Conservation (phyloP, 306 rosid species). For the Ziziphus jujuba region DNA sequence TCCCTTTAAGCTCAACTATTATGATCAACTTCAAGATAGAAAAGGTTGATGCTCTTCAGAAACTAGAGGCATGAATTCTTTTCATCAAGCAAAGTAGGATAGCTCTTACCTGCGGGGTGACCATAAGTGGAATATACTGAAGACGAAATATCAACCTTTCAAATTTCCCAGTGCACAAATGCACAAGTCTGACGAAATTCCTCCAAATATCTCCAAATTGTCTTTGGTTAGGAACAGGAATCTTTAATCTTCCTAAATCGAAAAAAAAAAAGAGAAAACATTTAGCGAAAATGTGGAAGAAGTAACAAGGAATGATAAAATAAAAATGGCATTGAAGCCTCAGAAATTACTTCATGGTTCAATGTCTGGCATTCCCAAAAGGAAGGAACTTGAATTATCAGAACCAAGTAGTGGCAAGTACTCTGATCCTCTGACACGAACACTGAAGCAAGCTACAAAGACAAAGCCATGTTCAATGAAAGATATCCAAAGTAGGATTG, state of each 20-base stretch:
- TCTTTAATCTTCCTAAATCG: background rate
- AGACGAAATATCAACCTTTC: background rate
- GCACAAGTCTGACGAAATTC: background rate
- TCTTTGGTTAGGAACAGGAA: background rate
- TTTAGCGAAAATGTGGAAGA: background rate
- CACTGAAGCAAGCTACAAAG: conserved; percentile 88
- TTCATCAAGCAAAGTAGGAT: background rate
- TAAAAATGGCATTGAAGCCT: conserved; percentile 4
- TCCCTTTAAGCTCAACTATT: no score
- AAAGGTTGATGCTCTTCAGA: background rate
- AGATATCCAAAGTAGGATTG: background rate
- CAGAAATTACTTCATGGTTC: conserved; percentile 54
- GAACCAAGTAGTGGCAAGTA: conserved; percentile 82
- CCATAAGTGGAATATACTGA: background rate
- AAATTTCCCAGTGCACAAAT: background rate
- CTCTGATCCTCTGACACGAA: conserved; percentile 93
- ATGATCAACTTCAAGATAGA: no score
- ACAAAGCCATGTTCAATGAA: conserved; percentile 8
- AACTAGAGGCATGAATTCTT: background rate
- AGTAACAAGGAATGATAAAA: background rate
- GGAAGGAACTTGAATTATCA: conserved; percentile 67
- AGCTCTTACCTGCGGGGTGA: background rate
- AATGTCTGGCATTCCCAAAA: conserved; percentile 64
- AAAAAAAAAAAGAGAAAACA: background rate
- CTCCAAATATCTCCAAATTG: background rate